These are phyloP conservation scores for Ceratobasidium sp. DNA, from an alignment of 1,284 basidiomycete genomes.

Conservation along the genomic window DNA sequence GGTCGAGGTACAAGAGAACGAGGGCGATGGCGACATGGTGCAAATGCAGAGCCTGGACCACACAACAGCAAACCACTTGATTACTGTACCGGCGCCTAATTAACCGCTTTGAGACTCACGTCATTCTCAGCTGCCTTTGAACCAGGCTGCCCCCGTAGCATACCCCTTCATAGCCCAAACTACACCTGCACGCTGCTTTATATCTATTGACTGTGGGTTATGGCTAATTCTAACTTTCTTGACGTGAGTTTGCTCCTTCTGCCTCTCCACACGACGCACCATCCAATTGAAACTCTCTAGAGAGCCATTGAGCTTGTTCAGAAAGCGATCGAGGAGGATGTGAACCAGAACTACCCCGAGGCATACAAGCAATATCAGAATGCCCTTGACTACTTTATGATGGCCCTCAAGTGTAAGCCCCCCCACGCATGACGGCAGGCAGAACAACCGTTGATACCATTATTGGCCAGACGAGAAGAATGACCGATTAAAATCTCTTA, in stretches of 20 bases:
- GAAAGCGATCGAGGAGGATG: conserved; percentile 93
- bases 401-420: conserved; percentile 76
- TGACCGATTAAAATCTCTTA: conserved; percentile 87
- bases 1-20: neutral
- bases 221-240: conserved; percentile 58
- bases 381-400: conserved; percentile 97
- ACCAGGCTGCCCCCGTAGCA: conserved; percentile 1
- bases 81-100: neutral
- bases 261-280: conserved; percentile 1
- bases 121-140: conserved; percentile 5
- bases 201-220: neutral
- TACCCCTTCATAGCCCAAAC: conserved; percentile 15
- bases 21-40: conserved; percentile 18
- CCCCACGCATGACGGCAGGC: conserved; percentile 1
- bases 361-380: conserved; percentile 96
- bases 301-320: conserved; percentile 95
- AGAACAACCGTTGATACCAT: conserved; percentile 1
- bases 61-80: conserved; percentile 1
- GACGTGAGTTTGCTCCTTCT: conserved; percentile 53
- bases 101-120: neutral
- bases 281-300: conserved; percentile 55
- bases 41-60: neutral
- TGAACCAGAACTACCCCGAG: conserved; percentile 91
- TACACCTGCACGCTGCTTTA: neutral
- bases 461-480: conserved; percentile 86